phyloP scores from a whole-genome alignment of 768 basidiomycete species.

The Lactifluus rugatus region DNA sequence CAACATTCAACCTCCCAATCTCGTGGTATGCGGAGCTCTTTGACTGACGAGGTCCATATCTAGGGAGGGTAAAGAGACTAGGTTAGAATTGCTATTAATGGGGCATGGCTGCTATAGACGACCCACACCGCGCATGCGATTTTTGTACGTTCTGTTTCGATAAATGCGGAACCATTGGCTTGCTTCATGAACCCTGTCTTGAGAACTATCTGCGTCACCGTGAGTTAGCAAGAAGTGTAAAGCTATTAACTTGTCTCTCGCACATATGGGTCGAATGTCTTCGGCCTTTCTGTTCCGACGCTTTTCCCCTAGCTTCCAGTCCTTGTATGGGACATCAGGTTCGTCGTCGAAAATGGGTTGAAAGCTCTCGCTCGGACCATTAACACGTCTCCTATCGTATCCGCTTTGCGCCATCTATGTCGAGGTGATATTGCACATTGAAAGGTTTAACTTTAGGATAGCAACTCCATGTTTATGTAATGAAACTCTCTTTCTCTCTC shows the following conservation, averaged over 20 bases:
- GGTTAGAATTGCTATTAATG: not conserved
- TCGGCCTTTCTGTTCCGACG: conserved; percentile 43
- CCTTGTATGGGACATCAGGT: conserved; percentile 18
- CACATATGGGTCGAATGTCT: conserved; percentile 85
- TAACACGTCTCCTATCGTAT: conserved; percentile 81
- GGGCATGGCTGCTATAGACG: conserved; percentile 25
- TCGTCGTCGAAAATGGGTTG: conserved; percentile 48
- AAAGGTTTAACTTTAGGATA: not conserved
- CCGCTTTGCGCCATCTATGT: conserved; percentile 31
- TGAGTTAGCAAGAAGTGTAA: conserved; percentile 1
- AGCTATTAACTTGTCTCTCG: conserved; percentile 21
- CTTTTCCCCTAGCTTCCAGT: conserved; percentile 29
- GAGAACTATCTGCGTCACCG: conserved; percentile 46
- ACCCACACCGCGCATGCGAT: conserved; percentile 88
- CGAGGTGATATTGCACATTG: not conserved
- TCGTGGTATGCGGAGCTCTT: conserved; percentile 78
- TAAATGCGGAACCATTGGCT: conserved; percentile 94
- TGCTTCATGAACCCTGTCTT: conserved; percentile 85
- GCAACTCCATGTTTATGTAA: conserved; percentile 24
- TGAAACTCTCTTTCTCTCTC: conserved; percentile 91
- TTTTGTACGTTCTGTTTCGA: conserved; percentile 87
- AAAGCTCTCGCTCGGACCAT: conserved; percentile 80
- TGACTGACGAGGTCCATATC: conserved; percentile 80
- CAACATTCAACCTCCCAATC: conserved; percentile 81
- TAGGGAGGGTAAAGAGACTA: conserved; percentile 24